Evolutionary conservation across 202 grass and related monocot species (phyloP).

Genomic region (Bolboschoenoplectus hybrid): DNA sequence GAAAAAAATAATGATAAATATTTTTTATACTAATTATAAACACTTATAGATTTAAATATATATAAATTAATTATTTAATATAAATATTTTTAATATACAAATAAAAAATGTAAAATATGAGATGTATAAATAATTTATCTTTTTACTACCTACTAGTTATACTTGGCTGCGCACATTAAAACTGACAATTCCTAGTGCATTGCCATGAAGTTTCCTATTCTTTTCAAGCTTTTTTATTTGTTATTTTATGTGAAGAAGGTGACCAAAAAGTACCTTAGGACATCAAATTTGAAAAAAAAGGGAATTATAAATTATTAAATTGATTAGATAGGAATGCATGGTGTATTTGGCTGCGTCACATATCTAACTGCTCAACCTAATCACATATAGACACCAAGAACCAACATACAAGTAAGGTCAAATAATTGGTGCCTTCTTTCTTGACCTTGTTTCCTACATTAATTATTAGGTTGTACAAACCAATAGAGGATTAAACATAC

Average conservation of each 20-base stretch:
- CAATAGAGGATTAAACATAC: no score
- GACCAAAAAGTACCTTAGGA: neutral
- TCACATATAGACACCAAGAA: neutral
- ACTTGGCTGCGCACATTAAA: neutral
- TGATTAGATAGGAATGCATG: neutral
- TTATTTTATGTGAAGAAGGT: slow-evolving; percentile 3
- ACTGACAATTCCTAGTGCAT: neutral
- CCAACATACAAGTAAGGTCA: slow-evolving; percentile 1
- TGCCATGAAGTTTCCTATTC: neutral
- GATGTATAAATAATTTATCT: no score
- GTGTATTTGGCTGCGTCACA: neutral
- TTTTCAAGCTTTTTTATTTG: neutral
- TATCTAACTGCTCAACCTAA: slow-evolving; percentile 18
- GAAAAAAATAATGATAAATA: no score
- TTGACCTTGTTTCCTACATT: neutral
- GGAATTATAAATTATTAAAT: slow-evolving; percentile 7
- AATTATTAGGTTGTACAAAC: neutral
- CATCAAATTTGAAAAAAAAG: neutral
- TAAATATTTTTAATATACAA: no score
- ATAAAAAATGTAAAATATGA: no score
- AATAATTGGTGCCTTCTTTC: slow-evolving; percentile 5
- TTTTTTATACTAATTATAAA: no score
- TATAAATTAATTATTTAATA: no score
- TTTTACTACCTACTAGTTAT: no score
- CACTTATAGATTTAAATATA: no score